A percentile compares a stretch with the other conserved stretches of the same genome.
Evolutionary conservation across 179 eudicot species (phyloP).

Genomic region (Spergularia azorica): DNA sequence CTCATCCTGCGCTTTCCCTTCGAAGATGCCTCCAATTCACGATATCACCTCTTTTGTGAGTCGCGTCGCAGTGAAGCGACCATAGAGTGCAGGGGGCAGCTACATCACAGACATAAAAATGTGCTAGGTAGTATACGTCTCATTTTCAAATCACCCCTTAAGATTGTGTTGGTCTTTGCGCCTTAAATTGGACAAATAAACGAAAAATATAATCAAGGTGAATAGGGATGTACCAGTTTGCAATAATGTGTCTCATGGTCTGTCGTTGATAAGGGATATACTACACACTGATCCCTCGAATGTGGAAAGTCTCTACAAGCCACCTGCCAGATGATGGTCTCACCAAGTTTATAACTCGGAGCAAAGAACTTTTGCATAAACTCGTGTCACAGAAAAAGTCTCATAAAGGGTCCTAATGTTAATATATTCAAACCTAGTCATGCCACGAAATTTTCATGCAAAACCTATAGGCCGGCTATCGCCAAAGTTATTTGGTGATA

Average conservation of each 20-base stretch:
- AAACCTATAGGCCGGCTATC: too few relatives aligned
- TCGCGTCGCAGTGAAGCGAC: background rate
- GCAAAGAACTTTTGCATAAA: too few relatives aligned
- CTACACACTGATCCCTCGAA: slow-evolving; percentile 23
- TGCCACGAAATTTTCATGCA: too few relatives aligned
- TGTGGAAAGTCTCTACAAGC: slow-evolving; percentile 33
- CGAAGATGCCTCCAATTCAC: background rate
- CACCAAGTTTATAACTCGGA: too few relatives aligned
- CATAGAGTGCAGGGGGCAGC: background rate
- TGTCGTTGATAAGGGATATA: slow-evolving; percentile 9
- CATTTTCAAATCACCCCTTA: background rate
- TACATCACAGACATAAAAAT: slow-evolving; percentile 3
- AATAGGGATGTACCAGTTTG: slow-evolving; percentile 4
- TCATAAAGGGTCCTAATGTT: too few relatives aligned
- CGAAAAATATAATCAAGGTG: background rate
- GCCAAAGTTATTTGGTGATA: background rate
- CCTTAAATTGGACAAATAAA: background rate
- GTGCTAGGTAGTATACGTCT: background rate
- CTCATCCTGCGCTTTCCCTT: background rate
- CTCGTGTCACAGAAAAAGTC: too few relatives aligned
- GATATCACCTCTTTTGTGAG: background rate
- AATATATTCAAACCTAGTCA: too few relatives aligned
- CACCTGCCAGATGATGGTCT: background rate
- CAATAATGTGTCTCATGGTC: background rate
- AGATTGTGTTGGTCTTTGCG: background rate